phyloP scores from a whole-genome alignment of 164 flowering plant genomes.

The Aristolochia fimbriata region DNA sequence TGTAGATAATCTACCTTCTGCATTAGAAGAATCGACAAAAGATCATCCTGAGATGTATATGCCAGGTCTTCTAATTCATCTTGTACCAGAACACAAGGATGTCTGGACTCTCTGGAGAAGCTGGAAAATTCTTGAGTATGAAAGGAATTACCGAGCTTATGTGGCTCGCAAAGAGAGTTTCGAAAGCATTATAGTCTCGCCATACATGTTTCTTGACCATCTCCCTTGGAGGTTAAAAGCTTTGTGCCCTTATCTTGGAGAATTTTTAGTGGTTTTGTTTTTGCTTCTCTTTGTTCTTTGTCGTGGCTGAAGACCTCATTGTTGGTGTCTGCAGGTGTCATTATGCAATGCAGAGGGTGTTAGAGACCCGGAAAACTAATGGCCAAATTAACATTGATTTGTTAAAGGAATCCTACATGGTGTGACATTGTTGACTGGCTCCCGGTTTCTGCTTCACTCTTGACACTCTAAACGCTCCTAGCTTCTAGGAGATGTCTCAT shows the following conservation, averaged over 20 bases:
- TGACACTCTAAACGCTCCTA: background rate
- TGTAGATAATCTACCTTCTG: conserved; percentile 30
- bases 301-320: background rate
- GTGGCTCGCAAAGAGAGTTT: conserved; percentile 53
- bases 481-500: no score
- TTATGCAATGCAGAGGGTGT: conserved; percentile 45
- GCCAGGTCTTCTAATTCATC: conserved; percentile 66
- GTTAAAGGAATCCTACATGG: conserved; percentile 19
- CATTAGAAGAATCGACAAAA: conserved; percentile 18
- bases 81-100: conserved; percentile 33
- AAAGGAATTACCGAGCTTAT: conserved; percentile 37
- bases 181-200: conserved; percentile 57
- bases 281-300: background rate
- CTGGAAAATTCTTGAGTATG: conserved; percentile 24
- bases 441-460: background rate
- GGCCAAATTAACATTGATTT: conserved; percentile 5
- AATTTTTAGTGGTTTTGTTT: background rate
- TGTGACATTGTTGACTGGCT: conserved; percentile 13
- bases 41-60: conserved; percentile 52
- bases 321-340: conserved; percentile 38
- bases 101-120: conserved; percentile 28
- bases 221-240: conserved; percentile 72
- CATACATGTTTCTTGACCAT: conserved; percentile 84
- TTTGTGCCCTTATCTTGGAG: background rate
- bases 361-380: conserved; percentile 23